Conservation (phyloP, 805 yeast species). For the Gaillardinia entomophila region DNA sequence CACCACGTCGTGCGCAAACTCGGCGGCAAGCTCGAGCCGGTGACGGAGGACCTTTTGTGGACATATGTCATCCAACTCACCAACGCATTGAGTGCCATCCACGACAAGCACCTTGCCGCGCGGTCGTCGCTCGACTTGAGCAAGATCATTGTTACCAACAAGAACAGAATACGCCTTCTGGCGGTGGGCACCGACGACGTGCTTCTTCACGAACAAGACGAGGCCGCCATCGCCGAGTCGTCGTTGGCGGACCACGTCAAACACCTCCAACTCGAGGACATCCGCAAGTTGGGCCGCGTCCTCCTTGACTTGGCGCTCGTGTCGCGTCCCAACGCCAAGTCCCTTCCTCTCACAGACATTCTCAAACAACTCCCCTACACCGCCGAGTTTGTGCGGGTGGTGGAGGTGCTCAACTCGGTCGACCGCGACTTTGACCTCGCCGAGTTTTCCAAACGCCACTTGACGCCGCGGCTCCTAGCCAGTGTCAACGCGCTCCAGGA, state of each 20-base stretch:
- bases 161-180: conserved; percentile 64
- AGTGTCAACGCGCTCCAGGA: conserved; percentile 46
- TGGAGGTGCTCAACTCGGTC: conserved; percentile 27
- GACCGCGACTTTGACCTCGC: conserved; percentile 16
- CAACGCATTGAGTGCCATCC: conserved; percentile 62
- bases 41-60: conserved; percentile 72
- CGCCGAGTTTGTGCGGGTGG: conserved; percentile 39
- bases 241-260: conserved; percentile 9
- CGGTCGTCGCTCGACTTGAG: conserved; percentile 55
- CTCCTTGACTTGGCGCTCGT: conserved; percentile 49
- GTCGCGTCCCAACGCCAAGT: conserved; percentile 21
- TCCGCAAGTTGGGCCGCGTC: conserved; percentile 52
- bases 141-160: conserved; percentile 68
- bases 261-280: conserved; percentile 49
- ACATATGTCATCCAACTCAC: conserved; percentile 67
- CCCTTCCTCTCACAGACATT: conserved; percentile 10
- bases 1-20: conserved; percentile 49
- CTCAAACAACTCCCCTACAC: conserved; percentile 21
- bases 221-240: conserved; percentile 10
- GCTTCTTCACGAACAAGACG: conserved; percentile 36
- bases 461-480: conserved; percentile 34
- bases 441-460: conserved; percentile 16
- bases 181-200: conserved; percentile 71
- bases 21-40: conserved; percentile 38
- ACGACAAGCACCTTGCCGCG: conserved; percentile 57